Percentiles rank a stretch among this genome's conserved stretches.
These are phyloP conservation scores for Aspergillus texensis DNA, from an alignment of 2,329 filamentous ascomycete species.

Conservation along the genomic window DNA sequence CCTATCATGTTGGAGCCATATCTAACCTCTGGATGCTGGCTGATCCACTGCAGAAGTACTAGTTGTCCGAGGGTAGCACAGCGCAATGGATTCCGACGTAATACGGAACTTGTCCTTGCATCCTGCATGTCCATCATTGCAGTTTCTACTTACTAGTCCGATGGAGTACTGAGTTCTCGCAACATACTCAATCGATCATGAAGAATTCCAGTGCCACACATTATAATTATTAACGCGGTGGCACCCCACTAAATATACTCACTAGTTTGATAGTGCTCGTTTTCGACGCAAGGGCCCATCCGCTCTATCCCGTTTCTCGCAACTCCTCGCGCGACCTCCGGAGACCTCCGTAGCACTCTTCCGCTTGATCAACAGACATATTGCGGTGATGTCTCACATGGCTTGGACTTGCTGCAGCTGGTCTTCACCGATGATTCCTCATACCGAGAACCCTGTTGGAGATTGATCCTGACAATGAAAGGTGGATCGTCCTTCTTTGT, in stretches of 20 bases:
- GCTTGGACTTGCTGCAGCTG: not conserved
- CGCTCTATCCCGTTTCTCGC: not conserved
- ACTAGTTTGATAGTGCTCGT: not conserved
- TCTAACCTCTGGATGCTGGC: not conserved
- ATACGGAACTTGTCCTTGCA: not conserved
- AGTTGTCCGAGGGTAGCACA: too few species aligned
- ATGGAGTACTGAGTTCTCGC: not conserved
- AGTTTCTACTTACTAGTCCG: not conserved
- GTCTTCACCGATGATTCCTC: not conserved
- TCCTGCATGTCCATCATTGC: not conserved
- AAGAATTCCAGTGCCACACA: not conserved
- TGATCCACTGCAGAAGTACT: not conserved
- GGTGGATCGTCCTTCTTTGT: not conserved
- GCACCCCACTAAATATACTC: not conserved
- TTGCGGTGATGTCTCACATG: constrained; percentile 2
- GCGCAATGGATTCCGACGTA: not conserved
- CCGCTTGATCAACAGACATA: not conserved
- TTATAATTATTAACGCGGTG: not conserved
- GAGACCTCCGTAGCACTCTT: not conserved
- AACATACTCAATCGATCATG: too few species aligned
- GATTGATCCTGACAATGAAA: not conserved
- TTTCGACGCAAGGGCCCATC: not conserved
- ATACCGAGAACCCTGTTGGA: not conserved
- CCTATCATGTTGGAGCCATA: not conserved
- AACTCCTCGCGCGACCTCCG: not conserved